Evolutionary conservation across 495 filamentous ascomycete species (phyloP).

Genomic region (Cercophora samala): DNA sequence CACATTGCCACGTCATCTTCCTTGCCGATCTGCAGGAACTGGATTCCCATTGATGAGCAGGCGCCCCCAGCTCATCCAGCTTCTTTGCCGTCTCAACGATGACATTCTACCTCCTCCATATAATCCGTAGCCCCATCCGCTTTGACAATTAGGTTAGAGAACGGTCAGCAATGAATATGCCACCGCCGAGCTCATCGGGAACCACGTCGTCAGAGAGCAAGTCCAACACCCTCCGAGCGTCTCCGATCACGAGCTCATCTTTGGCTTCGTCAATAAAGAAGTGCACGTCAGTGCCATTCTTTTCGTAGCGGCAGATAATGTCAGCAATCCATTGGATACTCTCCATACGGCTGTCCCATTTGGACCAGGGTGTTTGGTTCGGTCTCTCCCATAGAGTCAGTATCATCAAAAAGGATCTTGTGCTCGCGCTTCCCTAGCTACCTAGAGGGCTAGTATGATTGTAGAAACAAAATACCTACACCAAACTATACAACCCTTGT

Average conservation of each 20-base stretch:
- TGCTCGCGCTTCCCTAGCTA: too few species aligned
- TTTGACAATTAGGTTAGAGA: constrained; percentile 77
- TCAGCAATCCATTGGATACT: constrained; percentile 70
- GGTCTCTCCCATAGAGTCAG: constrained; percentile 67
- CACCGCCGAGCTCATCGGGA: not conserved
- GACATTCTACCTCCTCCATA: constrained; percentile 56
- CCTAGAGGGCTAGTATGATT: too few species aligned
- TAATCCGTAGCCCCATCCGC: constrained; percentile 79
- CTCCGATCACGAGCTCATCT: constrained; percentile 48
- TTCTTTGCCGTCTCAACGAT: constrained; percentile 62
- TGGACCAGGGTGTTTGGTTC: constrained; percentile 22
- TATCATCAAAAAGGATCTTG: constrained; percentile 89
- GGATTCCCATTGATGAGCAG: constrained; percentile 75
- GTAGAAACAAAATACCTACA: too few species aligned
- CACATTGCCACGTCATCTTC: constrained; percentile 51
- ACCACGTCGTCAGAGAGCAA: not conserved
- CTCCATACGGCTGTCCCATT: constrained; percentile 66
- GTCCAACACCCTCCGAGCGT: not conserved
- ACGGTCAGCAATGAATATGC: not conserved
- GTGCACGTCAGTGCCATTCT: constrained; percentile 78
- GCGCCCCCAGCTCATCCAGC: constrained; percentile 66
- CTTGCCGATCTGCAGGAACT: constrained; percentile 84
- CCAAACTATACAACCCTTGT: constrained; percentile 20
- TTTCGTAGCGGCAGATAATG: constrained; percentile 70
- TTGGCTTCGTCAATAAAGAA: constrained; percentile 65